A percentile compares a stretch with the other conserved stretches of the same genome.
phyloP scores from a whole-genome alignment of 2,329 filamentous ascomycete genomes.

The Fusarium algeriense region DNA sequence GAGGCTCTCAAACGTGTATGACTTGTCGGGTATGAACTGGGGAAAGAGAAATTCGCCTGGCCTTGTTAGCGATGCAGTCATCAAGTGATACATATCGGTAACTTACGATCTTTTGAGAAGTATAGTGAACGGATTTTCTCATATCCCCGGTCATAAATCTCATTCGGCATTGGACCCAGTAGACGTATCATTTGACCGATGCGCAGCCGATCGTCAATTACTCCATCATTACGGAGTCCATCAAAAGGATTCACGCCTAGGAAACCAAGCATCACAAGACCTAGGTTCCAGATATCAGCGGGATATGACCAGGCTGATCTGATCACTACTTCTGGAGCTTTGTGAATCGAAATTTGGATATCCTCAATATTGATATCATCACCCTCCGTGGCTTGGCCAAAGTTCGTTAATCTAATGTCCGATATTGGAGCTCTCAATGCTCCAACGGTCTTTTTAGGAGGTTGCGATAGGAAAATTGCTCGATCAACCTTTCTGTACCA shows the following conservation, averaged over 20 bases:
- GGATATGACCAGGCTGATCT: constrained; percentile 49
- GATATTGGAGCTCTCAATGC: constrained; percentile 40
- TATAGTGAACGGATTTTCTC: constrained; percentile 31
- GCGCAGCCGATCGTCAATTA: constrained; percentile 43
- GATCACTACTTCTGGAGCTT: constrained; percentile 50
- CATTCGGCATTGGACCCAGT: constrained; percentile 45
- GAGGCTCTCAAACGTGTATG: constrained; percentile 37
- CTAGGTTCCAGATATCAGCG: constrained; percentile 50
- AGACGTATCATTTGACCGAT: constrained; percentile 50
- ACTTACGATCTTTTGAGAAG: constrained; percentile 38
- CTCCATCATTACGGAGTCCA: constrained; percentile 28
- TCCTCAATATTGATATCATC: constrained; percentile 40
- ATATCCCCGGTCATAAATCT: constrained; percentile 43
- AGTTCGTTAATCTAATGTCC: constrained; percentile 47
- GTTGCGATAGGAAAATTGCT: constrained; percentile 42
- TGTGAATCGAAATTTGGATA: constrained; percentile 44
- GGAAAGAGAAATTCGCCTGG: constrained; percentile 40
- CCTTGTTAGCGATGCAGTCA: background rate
- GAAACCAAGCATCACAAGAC: constrained; percentile 48
- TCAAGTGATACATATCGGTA: background rate
- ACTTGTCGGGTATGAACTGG: constrained; percentile 40
- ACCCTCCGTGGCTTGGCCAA: constrained; percentile 47
- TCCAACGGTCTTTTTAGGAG: constrained; percentile 31
- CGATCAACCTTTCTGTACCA: constrained; percentile 40
- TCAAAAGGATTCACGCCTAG: constrained; percentile 48